Conservation (phyloP, 1,139 yeast species). For the Protomyces gravidus region DNA sequence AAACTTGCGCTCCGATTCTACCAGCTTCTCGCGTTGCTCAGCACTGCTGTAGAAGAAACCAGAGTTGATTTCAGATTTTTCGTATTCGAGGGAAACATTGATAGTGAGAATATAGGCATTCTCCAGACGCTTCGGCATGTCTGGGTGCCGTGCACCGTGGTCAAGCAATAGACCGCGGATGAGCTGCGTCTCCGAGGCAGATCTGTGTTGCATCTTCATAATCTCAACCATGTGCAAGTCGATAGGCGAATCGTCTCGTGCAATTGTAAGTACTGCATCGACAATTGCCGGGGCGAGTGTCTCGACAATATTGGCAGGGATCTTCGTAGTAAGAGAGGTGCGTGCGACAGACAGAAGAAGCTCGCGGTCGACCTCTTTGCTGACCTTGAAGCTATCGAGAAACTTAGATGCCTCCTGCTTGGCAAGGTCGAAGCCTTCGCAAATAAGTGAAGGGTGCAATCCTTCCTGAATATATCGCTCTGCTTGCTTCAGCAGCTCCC, state of each 20-base stretch:
- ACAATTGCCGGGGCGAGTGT: constrained; percentile 89
- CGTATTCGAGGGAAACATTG: constrained; percentile 93
- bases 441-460: constrained; percentile 88
- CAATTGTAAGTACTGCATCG: constrained; percentile 85
- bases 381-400: constrained; percentile 57
- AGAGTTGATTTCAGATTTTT: constrained; percentile 95
- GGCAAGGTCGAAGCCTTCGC: constrained; percentile 92
- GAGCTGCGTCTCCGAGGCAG: constrained; percentile 76
- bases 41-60: constrained; percentile 93
- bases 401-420: constrained; percentile 63
- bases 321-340: constrained; percentile 83
- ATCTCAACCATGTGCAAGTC: constrained; percentile 98
- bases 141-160: constrained; percentile 99
- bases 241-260: constrained; percentile 51
- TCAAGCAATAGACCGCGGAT: constrained; percentile 89
- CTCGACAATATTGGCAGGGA: constrained; percentile 67
- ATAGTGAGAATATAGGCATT: constrained; percentile 82
- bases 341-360: constrained; percentile 86
- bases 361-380: constrained; percentile 64
- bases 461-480: constrained; percentile 90
- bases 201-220: constrained; percentile 95
- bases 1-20: constrained; percentile 86
- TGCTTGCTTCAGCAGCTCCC: constrained; percentile 91
- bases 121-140: constrained; percentile 85
- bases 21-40: constrained; percentile 92